A percentile compares a stretch with the other conserved stretches of the same genome.
phyloP scores from a whole-genome alignment of 2,329 filamentous ascomycete genomes.

The Tetracladium maxilliforme region DNA sequence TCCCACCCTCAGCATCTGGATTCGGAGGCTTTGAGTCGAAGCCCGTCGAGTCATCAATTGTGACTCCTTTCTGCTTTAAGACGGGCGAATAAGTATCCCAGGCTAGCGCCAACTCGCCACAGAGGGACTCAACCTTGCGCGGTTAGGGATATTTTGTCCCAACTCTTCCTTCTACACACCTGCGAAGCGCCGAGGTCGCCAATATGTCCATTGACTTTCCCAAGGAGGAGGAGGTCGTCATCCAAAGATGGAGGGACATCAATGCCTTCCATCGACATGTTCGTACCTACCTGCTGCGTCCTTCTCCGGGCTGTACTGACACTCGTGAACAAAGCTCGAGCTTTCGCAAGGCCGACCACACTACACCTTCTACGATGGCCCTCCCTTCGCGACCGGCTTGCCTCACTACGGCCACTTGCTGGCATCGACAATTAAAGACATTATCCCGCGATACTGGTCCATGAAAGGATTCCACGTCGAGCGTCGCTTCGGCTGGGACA shows the following conservation, averaged over 20 bases:
- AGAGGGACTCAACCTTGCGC: too few relatives aligned
- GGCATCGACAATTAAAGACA: constrained; percentile 92
- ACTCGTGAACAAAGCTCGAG: constrained; percentile 36
- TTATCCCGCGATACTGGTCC: constrained; percentile 91
- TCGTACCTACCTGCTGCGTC: constrained; percentile 5
- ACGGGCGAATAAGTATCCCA: too few relatives aligned
- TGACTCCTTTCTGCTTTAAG: too few relatives aligned
- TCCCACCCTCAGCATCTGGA: too few relatives aligned
- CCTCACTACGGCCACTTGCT: constrained; percentile 62
- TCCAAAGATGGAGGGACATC: constrained; percentile 81
- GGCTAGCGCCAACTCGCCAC: too few relatives aligned
- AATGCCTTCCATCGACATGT: constrained; percentile 81
- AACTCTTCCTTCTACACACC: too few relatives aligned
- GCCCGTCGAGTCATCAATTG: too few relatives aligned
- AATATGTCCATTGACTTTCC: constrained; percentile 84
- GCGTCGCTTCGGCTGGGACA: constrained; percentile 89
- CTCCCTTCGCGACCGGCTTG: constrained; percentile 60
- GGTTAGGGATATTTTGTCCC: too few relatives aligned
- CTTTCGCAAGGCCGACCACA: constrained; percentile 68
- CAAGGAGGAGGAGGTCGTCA: constrained; percentile 73
- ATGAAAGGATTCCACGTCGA: constrained; percentile 94
- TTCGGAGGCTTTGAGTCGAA: too few relatives aligned
- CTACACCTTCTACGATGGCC: constrained; percentile 92
- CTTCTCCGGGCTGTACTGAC: constrained; percentile 1
- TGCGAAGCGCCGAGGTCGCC: constrained; percentile 2